Base-by-base conservation (phyloP, 73 alveolate genomes). In the Loxodes magnus region DNA sequence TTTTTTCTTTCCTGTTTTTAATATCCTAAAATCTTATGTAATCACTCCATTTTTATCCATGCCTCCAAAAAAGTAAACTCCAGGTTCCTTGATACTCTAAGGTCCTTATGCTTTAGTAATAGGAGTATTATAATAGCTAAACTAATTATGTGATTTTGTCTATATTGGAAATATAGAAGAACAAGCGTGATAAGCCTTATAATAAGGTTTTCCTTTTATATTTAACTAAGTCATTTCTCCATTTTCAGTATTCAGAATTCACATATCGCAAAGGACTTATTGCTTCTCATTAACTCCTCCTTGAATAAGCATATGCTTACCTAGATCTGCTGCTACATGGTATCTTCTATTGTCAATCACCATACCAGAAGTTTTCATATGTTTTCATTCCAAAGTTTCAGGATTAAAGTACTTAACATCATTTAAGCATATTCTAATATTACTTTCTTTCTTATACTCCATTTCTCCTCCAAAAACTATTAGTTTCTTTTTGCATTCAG, bases 11-110 rank as follows among this genome's bases (percentile, higher is more conserved):
- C 52, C 52, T 7, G 19, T 12, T 14, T 38, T 38, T 10, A 38
- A 5, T 38, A 38, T 14, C n/a, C n/a, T 14, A 22, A 38, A 38
- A 6, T 38, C 52, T 14, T 38, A 14, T 12, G 52, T 7, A 5
- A 28, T 28, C 5, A 14, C 31, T 38, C 52, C 19, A 12, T 12
- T 12, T 12, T 38, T 10, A 5, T 38, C 23, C 5, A 38, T 38
- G 37, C 52, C 52, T 7, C 52, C 52, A 38, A 38, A 38, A 12
- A 38, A 5, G 23, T 38, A 38, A 5, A 38, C 19, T 14, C 52
- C 52, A 38, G 52, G 52, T 7, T 6, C 9, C 19, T 38, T 38
- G 23, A 38, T n/a, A n/a, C n/a, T n/a, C 52, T 38, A 12, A 7
- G 23, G 5, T 38, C 5, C 5, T 38, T 12, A 7, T 38, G 19